These are phyloP conservation scores for Monosporascus sp. DNA, from an alignment of 2,329 filamentous ascomycete genomes.

Conservation along the genomic window DNA sequence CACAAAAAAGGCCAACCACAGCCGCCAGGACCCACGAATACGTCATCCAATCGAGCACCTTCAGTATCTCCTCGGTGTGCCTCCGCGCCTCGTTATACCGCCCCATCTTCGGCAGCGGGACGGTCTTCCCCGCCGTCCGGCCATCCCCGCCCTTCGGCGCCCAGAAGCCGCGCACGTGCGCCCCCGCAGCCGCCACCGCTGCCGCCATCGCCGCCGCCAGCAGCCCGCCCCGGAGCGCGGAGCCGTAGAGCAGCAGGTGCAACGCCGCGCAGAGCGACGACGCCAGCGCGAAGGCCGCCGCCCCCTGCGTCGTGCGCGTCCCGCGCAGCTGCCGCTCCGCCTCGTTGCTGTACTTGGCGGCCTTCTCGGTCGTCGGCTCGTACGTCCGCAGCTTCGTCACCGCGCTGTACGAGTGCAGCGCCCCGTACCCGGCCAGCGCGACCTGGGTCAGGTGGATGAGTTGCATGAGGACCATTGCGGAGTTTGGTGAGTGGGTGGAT, in stretches of 20 bases:
- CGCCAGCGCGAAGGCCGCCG: constrained; percentile 32
- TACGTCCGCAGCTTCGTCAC: constrained; percentile 39
- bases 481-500: too few relatives aligned
- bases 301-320: constrained; percentile 38
- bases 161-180: constrained; percentile 18
- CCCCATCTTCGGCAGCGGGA: constrained; percentile 20
- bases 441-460: constrained; percentile 34
- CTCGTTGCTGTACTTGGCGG: constrained; percentile 37
- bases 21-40: constrained; percentile 17
- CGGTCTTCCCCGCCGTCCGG: constrained; percentile 11
- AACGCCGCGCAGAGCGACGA: constrained; percentile 13
- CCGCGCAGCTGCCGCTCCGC: constrained; percentile 36
- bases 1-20: constrained; percentile 12
- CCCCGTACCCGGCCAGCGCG: constrained; percentile 35
- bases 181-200: constrained; percentile 12
- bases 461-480: constrained; percentile 17
- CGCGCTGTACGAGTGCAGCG: constrained; percentile 34
- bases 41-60: constrained; percentile 16
- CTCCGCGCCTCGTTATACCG: constrained; percentile 21
- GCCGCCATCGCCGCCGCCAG: constrained; percentile 10
- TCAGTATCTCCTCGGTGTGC: constrained; percentile 13
- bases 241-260: constrained; percentile 9
- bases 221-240: constrained; percentile 8
- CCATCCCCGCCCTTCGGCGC: not conserved
- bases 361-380: constrained; percentile 38